phyloP scores from a whole-genome alignment of 208 protist genomes.

The Acanthamoeba lenticulata region DNA sequence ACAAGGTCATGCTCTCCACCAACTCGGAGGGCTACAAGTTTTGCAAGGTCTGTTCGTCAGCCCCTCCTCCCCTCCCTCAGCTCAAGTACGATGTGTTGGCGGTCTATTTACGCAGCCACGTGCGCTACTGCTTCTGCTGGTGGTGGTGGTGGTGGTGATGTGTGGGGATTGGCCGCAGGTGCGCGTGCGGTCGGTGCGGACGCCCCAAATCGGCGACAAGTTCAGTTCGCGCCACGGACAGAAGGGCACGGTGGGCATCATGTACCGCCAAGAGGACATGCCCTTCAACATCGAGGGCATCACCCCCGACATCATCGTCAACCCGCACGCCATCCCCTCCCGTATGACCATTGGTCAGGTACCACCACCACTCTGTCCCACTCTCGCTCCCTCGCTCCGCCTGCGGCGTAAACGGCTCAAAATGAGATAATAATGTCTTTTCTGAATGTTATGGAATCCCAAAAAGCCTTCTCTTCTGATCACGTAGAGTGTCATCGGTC shows the following conservation, averaged over 20 bases:
- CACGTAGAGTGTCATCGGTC: no score
- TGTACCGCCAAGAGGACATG: constrained; percentile 97
- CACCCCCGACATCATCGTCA: constrained; percentile 98
- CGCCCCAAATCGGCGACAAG: constrained; percentile 98
- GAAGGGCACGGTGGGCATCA: constrained; percentile 97
- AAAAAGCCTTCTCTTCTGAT: no score
- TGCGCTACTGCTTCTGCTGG: background rate
- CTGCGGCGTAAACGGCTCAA: no score
- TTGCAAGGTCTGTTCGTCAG: constrained; percentile 75
- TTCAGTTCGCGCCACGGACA: constrained; percentile 98
- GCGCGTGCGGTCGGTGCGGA: constrained; percentile 93
- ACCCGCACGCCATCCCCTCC: constrained; percentile 98
- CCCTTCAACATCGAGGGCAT: constrained; percentile 96
- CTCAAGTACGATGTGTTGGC: no score
- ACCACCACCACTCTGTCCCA: background rate
- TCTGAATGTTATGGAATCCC: no score
- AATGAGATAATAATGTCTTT: no score
- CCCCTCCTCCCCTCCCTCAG: background rate
- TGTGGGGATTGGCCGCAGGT: constrained; percentile 84
- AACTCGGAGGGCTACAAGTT: constrained; percentile 90
- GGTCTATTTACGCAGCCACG: background rate
- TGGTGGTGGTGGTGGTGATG: background rate
- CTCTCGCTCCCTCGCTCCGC: no score
- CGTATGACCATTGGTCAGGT: constrained; percentile 98
- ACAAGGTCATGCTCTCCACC: constrained; percentile 94